phyloP scores from a whole-genome alignment of 2,329 filamentous ascomycete species.

The Tolypocladium inflatum region DNA sequence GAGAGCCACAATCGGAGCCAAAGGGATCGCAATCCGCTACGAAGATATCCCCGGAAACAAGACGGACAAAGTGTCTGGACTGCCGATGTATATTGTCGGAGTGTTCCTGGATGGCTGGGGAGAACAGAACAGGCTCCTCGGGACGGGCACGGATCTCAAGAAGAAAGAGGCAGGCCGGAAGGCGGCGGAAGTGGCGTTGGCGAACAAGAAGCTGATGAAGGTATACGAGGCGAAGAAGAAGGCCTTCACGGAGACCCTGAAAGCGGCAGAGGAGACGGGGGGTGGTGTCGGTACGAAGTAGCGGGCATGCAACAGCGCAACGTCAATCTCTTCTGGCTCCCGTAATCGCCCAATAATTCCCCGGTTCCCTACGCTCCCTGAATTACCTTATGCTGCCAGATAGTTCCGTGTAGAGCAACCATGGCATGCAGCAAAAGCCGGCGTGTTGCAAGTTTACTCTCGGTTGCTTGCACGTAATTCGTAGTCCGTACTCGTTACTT shows the following conservation, averaged over 20 bases:
- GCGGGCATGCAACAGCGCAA: not conserved
- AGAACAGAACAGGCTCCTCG: conserved; percentile 51
- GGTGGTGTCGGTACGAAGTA: not conserved
- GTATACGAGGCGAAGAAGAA: conserved; percentile 37
- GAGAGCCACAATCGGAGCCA: conserved; percentile 35
- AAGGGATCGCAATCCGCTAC: conserved; percentile 52
- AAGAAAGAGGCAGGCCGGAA: conserved; percentile 62
- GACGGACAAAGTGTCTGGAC: conserved; percentile 42
- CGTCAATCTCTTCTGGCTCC: not conserved
- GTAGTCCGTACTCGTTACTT: too few species aligned
- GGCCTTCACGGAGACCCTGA: conserved; percentile 25
- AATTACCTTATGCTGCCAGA: not conserved
- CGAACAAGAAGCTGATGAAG: conserved; percentile 55
- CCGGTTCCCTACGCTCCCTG: not conserved
- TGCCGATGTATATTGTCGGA: conserved; percentile 53
- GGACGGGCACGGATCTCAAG: conserved; percentile 51
- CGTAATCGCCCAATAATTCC: too few species aligned
- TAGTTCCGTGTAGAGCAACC: too few species aligned
- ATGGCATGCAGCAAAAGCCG: too few species aligned
- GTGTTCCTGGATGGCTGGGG: conserved; percentile 62
- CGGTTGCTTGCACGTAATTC: too few species aligned
- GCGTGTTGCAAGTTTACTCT: too few species aligned
- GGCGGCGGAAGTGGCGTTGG: conserved; percentile 54
- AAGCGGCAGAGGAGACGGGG: conserved; percentile 7
- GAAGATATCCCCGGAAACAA: conserved; percentile 42